These are phyloP conservation scores for Acer yangbiense DNA, from an alignment of 345 rosid species.

Conservation along the genomic window DNA sequence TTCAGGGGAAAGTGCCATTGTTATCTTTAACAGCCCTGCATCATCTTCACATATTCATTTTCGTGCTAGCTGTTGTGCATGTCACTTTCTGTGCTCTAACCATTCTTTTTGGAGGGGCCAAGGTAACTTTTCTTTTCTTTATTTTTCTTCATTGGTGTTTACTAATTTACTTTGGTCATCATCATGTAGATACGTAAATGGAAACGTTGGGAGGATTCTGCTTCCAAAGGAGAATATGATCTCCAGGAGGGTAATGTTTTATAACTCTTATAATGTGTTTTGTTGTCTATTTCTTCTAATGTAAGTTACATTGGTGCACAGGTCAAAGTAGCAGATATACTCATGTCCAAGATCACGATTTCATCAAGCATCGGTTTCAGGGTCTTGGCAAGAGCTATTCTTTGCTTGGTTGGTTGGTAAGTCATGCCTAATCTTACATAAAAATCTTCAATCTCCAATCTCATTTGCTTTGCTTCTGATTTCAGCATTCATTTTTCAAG, in stretches of 20 bases:
- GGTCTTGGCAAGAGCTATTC: constrained; percentile 67
- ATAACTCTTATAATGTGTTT: not conserved
- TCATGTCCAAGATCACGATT: constrained; percentile 63
- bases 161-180: not conserved
- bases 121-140: constrained; percentile 36
- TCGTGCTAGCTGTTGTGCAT: constrained; percentile 74
- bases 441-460: not conserved
- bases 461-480: constrained; percentile 8
- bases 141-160: not conserved
- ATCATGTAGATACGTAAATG: constrained; percentile 56
- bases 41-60: constrained; percentile 85
- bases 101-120: constrained; percentile 67
- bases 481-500: constrained; percentile 81
- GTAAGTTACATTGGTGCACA: constrained; percentile 16
- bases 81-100: constrained; percentile 74
- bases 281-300: not conserved
- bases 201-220: constrained; percentile 64
- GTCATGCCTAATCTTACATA: constrained; percentile 19
- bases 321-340: constrained; percentile 41
- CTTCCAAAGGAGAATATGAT: constrained; percentile 25
- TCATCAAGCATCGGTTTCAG: constrained; percentile 59
- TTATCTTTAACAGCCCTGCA: constrained; percentile 68
- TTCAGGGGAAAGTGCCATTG: constrained; percentile 69
- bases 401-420: constrained; percentile 68
- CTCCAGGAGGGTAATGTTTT: constrained; percentile 33